Base-by-base conservation (phyloP, 2,329 filamentous ascomycete species). In the Penicillium sp. region DNA sequence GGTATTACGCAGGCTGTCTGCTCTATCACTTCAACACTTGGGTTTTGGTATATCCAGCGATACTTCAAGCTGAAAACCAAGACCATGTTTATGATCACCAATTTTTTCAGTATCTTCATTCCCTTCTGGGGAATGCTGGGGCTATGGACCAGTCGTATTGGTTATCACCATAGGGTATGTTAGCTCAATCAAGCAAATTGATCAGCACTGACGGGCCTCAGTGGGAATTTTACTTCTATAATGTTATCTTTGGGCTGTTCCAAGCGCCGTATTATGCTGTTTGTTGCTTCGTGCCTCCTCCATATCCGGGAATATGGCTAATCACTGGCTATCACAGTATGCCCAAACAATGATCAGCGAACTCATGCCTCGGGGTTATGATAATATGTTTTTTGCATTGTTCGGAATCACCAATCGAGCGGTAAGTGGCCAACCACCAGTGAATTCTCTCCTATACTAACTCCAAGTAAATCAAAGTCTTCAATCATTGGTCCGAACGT, bases 341-440 rank as follows among this genome's bases (percentile, higher is more conserved):
- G 67, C 74, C 12, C 74, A 77, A 67, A 77, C 74, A 2, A 77
- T 77, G 75, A 75, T 77, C 54, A 75, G 73, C 44, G 74, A 77
- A 40, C 66, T 77, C 14, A 77, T 75, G 59, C 75, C 74, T 2
- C 64, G 67, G 14, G 74, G 75, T 14, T 77, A 75, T 45, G 74
- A 77, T 53, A 76, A 77, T 20, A 77, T 77, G 73, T 77, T 77
- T 56, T 77, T 77, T 33, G 73, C 73, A 2, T 60, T 77, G 3
- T 76, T 77, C 53, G 74, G 75, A 4, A 77, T 77, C 42, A 77
- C 75, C 1, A 77, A 77, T 54, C 72, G 75, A 14, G 73, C 73
- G 29, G 75, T 76, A 63, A 63, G 73, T 67, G 23, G 14, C 20
- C n/a, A 23, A 23, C 7, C 14, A 31, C 2, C 37, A 25, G 20